Conservation (phyloP, 140 eudicot genomes). For the Senecio squalidus region DNA sequence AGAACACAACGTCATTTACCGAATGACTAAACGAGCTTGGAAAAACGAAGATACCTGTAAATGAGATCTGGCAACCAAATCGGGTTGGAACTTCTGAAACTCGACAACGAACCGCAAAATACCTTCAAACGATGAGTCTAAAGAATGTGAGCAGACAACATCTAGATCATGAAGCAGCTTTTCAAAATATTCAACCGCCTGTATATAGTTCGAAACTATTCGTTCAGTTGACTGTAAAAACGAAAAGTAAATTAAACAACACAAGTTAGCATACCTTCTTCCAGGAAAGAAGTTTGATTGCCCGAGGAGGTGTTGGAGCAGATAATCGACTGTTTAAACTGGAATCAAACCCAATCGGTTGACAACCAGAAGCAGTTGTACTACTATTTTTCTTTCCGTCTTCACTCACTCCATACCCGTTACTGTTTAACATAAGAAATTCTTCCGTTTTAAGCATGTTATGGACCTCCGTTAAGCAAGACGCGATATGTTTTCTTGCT, state of each 20-base stretch:
- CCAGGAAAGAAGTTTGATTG: slow-evolving; percentile 81
- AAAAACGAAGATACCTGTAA: slow-evolving; percentile 73
- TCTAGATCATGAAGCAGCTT: slow-evolving; percentile 92
- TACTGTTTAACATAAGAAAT: slow-evolving; percentile 44
- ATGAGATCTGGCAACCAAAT: slow-evolving; percentile 89
- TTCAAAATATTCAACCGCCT: slow-evolving; percentile 84
- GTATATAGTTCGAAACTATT: slow-evolving; percentile 15
- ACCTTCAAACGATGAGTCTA: slow-evolving; percentile 60
- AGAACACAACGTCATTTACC: neutral
- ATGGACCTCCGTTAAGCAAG: slow-evolving; percentile 71
- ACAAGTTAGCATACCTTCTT: slow-evolving; percentile 42
- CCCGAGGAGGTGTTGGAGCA: slow-evolving; percentile 98
- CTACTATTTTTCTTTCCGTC: slow-evolving; percentile 43
- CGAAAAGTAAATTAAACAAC: neutral
- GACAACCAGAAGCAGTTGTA: slow-evolving; percentile 96
- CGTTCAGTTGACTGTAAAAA: neutral
- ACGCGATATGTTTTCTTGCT: slow-evolving; percentile 78
- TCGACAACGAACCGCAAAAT: slow-evolving; percentile 64
- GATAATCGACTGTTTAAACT: slow-evolving; percentile 82
- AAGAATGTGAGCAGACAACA: slow-evolving; percentile 60
- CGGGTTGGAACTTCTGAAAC: slow-evolving; percentile 85
- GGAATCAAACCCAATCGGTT: slow-evolving; percentile 92
- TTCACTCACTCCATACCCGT: slow-evolving; percentile 33
- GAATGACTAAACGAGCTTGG: neutral
- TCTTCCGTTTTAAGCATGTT: slow-evolving; percentile 60